These are phyloP conservation scores for Scedosporium apiospermum DNA, from an alignment of 2,329 filamentous ascomycete genomes.

Conservation along the genomic window DNA sequence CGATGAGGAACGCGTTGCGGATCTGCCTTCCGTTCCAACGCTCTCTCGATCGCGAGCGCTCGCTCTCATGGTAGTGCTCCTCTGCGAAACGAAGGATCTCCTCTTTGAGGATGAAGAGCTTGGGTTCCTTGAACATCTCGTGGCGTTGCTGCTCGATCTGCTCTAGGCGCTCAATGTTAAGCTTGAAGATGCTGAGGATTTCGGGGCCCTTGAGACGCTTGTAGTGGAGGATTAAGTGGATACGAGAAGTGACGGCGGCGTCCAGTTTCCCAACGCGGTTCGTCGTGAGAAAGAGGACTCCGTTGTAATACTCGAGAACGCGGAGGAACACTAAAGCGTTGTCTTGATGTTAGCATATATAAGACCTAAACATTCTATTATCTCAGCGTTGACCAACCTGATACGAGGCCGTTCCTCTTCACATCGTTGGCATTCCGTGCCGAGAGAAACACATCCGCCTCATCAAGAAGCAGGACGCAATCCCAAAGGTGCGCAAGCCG, in stretches of 20 bases:
- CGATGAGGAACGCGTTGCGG: too few species aligned
- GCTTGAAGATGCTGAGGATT: too few species aligned
- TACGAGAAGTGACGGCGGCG: conserved; percentile 38
- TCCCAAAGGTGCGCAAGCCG: conserved; percentile 29
- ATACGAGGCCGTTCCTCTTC: conserved; percentile 26
- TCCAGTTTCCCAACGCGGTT: conserved; percentile 39
- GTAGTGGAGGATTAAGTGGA: conserved; percentile 36
- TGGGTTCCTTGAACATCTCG: too few species aligned
- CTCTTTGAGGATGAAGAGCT: too few species aligned
- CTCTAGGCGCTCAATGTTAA: too few species aligned
- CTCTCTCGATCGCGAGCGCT: too few species aligned
- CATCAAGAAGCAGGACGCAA: conserved; percentile 27
- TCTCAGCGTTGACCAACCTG: conserved; percentile 10
- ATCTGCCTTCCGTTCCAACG: too few species aligned
- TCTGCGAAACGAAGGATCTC: too few species aligned
- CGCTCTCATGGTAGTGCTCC: too few species aligned
- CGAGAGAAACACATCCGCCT: conserved; percentile 25
- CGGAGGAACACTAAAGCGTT: conserved; percentile 28
- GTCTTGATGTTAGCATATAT: not conserved
- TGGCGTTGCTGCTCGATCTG: too few species aligned
- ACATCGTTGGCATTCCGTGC: conserved; percentile 20
- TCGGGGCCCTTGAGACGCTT: too few species aligned
- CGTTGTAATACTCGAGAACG: conserved; percentile 36
- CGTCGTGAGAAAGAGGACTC: conserved; percentile 39
- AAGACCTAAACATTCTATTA: not conserved